Percentiles rank a stretch among this genome's conserved stretches.
These are phyloP conservation scores for Diaporthe aspalathi DNA, from an alignment of 2,329 filamentous ascomycete species.

Conservation along the genomic window DNA sequence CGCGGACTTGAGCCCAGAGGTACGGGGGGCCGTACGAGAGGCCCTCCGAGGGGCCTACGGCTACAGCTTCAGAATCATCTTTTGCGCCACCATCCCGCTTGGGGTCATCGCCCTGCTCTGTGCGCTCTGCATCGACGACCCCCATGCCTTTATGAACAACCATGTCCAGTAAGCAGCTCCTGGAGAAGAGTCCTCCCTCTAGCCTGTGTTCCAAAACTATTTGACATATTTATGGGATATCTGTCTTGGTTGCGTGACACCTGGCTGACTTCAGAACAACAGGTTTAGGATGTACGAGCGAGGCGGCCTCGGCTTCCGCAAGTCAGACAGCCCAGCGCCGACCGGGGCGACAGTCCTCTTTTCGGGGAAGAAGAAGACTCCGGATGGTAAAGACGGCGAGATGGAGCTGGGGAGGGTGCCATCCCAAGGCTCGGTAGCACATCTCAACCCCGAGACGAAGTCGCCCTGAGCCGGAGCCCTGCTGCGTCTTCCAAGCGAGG, in stretches of 20 bases:
- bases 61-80: slow-evolving; percentile 26
- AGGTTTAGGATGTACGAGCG: slow-evolving; percentile 31
- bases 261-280: no score
- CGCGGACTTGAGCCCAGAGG: slow-evolving; percentile 1
- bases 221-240: no score
- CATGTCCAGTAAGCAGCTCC: neutral
- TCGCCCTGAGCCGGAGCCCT: neutral
- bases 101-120: slow-evolving; percentile 17
- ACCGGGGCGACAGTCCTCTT: slow-evolving; percentile 31
- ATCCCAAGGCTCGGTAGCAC: neutral
- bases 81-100: slow-evolving; percentile 30
- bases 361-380: slow-evolving; percentile 6
- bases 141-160: slow-evolving; percentile 29
- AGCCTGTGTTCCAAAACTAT: no score
- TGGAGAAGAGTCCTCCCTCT: no score
- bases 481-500: neutral
- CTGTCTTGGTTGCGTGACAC: no score
- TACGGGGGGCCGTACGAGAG: neutral
- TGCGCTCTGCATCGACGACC: slow-evolving; percentile 27
- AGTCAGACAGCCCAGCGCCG: slow-evolving; percentile 6
- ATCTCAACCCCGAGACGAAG: slow-evolving; percentile 1
- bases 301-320: neutral
- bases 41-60: slow-evolving; percentile 17
- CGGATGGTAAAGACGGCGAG: neutral
- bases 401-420: neutral